phyloP scores from a whole-genome alignment of 345 rosid species.

The Brassica carinata region DNA sequence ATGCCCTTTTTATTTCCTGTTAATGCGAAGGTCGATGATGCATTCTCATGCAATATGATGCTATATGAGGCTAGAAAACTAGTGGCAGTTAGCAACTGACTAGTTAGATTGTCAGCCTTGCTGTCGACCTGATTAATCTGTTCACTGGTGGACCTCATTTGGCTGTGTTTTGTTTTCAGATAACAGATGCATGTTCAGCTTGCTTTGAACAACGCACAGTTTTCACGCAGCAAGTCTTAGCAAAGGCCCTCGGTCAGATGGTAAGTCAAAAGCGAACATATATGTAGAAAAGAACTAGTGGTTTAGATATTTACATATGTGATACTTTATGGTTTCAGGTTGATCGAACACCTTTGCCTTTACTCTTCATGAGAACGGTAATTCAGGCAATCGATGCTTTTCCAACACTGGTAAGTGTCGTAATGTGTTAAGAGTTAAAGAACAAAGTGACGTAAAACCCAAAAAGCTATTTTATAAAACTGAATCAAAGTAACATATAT shows the following conservation, averaged over 20 bases:
- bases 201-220: constrained; percentile 98
- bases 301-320: constrained; percentile 18
- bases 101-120: constrained; percentile 13
- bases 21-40: neutral
- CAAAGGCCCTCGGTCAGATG: constrained; percentile 94
- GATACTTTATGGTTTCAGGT: constrained; percentile 61
- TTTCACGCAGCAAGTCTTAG: constrained; percentile 92
- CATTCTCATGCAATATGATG: constrained; percentile 11
- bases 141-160: constrained; percentile 1
- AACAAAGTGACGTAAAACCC: neutral
- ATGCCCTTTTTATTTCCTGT: constrained; percentile 1
- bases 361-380: constrained; percentile 98
- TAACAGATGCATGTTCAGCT: constrained; percentile 91
- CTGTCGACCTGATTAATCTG: constrained; percentile 4
- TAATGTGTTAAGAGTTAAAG: neutral
- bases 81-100: constrained; percentile 18
- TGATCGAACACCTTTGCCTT: constrained; percentile 83
- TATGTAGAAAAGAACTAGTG: constrained; percentile 1
- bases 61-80: constrained; percentile 7
- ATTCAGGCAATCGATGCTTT: constrained; percentile 96
- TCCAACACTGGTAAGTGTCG: constrained; percentile 74
- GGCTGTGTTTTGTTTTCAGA: constrained; percentile 52
- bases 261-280: constrained; percentile 47
- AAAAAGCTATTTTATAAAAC: neutral
- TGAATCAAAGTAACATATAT: constrained; percentile 6